phyloP scores from a whole-genome alignment of 352 stramenopile species.

The Discostella stelligera region DNA sequence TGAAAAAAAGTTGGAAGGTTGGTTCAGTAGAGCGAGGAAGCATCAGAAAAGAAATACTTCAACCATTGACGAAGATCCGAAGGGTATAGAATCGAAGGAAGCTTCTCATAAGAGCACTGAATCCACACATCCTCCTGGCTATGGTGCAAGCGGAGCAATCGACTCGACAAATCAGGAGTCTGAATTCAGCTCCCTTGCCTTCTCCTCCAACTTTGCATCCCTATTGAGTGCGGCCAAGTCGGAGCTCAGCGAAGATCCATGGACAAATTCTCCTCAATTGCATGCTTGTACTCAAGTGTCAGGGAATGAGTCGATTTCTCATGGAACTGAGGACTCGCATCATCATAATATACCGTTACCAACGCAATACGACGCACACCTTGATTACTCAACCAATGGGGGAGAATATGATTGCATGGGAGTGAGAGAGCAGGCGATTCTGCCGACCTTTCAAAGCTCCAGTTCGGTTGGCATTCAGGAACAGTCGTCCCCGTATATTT shows the following conservation, averaged over 20 bases:
- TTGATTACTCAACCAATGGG: slow-evolving; percentile 5
- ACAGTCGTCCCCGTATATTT: neutral
- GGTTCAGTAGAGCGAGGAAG: slow-evolving; percentile 46
- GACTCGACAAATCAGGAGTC: neutral
- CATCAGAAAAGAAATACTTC: slow-evolving; percentile 13
- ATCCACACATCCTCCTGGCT: neutral
- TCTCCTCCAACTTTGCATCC: slow-evolving; percentile 26
- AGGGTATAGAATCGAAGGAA: neutral
- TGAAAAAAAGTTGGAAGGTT: slow-evolving; percentile 46
- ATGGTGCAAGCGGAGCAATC: neutral
- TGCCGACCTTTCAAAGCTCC: slow-evolving; percentile 29
- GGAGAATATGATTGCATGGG: slow-evolving; percentile 11
- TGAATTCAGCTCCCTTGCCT: neutral
- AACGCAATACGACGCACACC: slow-evolving; percentile 12
- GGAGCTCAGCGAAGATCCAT: slow-evolving; percentile 9
- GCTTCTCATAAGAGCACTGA: neutral
- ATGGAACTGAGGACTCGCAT: neutral
- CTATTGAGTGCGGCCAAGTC: slow-evolving; percentile 30
- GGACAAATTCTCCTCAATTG: neutral
- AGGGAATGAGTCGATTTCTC: neutral
- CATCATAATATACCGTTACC: slow-evolving; percentile 13
- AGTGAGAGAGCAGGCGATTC: slow-evolving; percentile 30
- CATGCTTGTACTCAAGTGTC: slow-evolving; percentile 15
- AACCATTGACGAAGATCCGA: slow-evolving; percentile 5
- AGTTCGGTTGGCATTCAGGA: slow-evolving; percentile 8